Evolutionary conservation across 495 filamentous ascomycete genomes (phyloP).

Genomic region (Trichoderma parareesei): DNA sequence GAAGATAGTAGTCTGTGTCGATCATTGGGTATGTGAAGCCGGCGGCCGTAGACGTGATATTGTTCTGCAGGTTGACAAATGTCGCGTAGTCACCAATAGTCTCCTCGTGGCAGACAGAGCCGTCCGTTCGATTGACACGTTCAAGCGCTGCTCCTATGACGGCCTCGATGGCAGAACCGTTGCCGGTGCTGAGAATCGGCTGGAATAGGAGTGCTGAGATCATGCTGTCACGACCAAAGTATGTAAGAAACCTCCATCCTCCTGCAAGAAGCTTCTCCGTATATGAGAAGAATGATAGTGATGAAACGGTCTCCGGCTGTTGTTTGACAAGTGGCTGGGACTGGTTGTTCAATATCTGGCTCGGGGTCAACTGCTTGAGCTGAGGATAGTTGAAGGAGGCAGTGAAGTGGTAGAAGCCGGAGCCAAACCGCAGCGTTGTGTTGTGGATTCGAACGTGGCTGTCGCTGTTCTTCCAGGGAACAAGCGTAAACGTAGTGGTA

Average conservation of each 20-base stretch:
- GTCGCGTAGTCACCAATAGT: constrained; percentile 61
- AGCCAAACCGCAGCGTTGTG: constrained; percentile 35
- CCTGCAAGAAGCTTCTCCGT: constrained; percentile 53
- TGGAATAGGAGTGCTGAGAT: constrained; percentile 50
- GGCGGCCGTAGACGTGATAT: constrained; percentile 44
- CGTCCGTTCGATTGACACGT: constrained; percentile 49
- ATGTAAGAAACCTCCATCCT: constrained; percentile 60
- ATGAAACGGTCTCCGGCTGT: constrained; percentile 37
- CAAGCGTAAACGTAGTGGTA: constrained; percentile 41
- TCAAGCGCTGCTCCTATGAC: constrained; percentile 53
- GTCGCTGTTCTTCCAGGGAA: constrained; percentile 18
- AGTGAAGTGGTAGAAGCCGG: constrained; percentile 49
- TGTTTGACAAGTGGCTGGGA: constrained; percentile 38
- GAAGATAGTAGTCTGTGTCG: constrained; percentile 57
- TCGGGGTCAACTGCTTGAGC: constrained; percentile 40
- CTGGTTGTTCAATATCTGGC: constrained; percentile 40
- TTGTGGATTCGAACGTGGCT: constrained; percentile 28
- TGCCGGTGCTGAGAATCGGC: constrained; percentile 48
- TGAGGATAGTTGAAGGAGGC: constrained; percentile 57
- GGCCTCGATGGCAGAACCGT: constrained; percentile 50
- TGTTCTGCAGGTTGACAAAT: constrained; percentile 46
- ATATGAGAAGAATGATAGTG: constrained; percentile 56
- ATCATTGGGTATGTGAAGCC: constrained; percentile 57
- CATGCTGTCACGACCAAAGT: constrained; percentile 59
- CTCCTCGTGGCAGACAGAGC: constrained; percentile 56